A percentile compares a stretch with the other conserved stretches of the same genome.
Evolutionary conservation across 257 asterid genomes (phyloP).

Genomic region (Plantago ovata): DNA sequence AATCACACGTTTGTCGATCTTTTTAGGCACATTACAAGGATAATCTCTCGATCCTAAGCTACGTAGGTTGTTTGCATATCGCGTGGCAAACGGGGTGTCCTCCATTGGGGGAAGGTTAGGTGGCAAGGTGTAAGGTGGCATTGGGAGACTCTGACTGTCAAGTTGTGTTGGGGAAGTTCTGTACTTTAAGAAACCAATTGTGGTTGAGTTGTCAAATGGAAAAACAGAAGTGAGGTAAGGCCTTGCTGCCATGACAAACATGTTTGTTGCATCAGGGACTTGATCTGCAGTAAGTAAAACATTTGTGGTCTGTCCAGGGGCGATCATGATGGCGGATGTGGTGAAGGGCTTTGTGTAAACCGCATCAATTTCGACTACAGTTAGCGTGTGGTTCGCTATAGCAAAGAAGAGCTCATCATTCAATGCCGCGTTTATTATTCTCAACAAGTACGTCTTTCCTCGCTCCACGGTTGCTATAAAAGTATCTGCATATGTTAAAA

Average conservation of each 20-base stretch:
- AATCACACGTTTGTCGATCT: constrained; percentile 41
- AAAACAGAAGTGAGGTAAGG: constrained; percentile 69
- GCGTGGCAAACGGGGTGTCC: constrained; percentile 57
- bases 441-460: constrained; percentile 64
- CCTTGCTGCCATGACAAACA: constrained; percentile 68
- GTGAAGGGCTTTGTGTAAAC: constrained; percentile 64
- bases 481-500: constrained; percentile 39
- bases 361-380: constrained; percentile 72
- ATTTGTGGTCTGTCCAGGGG: constrained; percentile 82
- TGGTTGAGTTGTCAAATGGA: constrained; percentile 67
- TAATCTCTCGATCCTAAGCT: constrained; percentile 52
- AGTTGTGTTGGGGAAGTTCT: constrained; percentile 12
- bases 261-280: constrained; percentile 20
- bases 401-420: constrained; percentile 79
- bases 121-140: constrained; percentile 40
- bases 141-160: constrained; percentile 10
- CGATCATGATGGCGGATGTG: constrained; percentile 56
- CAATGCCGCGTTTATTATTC: constrained; percentile 77
- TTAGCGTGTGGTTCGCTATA: constrained; percentile 52
- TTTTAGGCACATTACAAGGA: constrained; percentile 70
- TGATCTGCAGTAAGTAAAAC: constrained; percentile 63
- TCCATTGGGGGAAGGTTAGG: constrained; percentile 50
- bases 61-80: constrained; percentile 31
- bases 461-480: constrained; percentile 44
- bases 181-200: constrained; percentile 61